Percentiles rank a stretch among this genome's conserved stretches.
These are phyloP conservation scores for Hapsidospora chrysogenum DNA, from an alignment of 495 filamentous ascomycete genomes.

Conservation along the genomic window DNA sequence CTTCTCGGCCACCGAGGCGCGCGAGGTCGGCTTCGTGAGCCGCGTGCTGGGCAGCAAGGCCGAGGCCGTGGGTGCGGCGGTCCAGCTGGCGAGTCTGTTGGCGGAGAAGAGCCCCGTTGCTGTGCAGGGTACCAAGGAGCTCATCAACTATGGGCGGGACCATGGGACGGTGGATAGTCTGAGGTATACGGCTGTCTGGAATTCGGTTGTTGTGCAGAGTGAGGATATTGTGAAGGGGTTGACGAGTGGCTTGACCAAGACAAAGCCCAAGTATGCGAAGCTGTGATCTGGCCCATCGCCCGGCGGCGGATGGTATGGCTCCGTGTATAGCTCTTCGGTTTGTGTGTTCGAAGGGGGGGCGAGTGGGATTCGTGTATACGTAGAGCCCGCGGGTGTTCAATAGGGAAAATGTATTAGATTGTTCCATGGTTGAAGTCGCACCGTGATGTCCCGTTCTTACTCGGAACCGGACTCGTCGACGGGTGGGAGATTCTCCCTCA, in stretches of 20 bases:
- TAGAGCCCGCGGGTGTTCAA: background rate
- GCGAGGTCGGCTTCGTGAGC: constrained; percentile 69
- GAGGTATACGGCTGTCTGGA: constrained; percentile 77
- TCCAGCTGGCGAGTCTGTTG: constrained; percentile 50
- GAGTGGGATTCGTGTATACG: no score
- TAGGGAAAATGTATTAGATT: background rate
- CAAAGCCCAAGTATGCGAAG: constrained; percentile 74
- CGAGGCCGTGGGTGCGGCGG: constrained; percentile 39
- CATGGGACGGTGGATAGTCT: constrained; percentile 66
- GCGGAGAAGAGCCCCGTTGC: constrained; percentile 80
- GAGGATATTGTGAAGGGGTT: constrained; percentile 60
- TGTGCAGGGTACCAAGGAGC: constrained; percentile 82
- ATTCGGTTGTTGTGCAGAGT: constrained; percentile 65
- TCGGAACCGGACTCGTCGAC: constrained; percentile 6
- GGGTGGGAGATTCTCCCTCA: constrained; percentile 2
- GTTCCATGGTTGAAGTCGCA: background rate
- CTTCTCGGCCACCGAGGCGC: constrained; percentile 67
- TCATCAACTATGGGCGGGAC: constrained; percentile 77
- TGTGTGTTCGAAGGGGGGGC: background rate
- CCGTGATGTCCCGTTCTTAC: background rate
- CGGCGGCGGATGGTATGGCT: background rate
- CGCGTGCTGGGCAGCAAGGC: constrained; percentile 52
- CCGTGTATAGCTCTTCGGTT: background rate
- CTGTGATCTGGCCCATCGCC: constrained; percentile 25
- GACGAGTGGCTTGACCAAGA: constrained; percentile 60